Conservation (phyloP, 768 basidiomycete species). For the Tricholoma matsutake region DNA sequence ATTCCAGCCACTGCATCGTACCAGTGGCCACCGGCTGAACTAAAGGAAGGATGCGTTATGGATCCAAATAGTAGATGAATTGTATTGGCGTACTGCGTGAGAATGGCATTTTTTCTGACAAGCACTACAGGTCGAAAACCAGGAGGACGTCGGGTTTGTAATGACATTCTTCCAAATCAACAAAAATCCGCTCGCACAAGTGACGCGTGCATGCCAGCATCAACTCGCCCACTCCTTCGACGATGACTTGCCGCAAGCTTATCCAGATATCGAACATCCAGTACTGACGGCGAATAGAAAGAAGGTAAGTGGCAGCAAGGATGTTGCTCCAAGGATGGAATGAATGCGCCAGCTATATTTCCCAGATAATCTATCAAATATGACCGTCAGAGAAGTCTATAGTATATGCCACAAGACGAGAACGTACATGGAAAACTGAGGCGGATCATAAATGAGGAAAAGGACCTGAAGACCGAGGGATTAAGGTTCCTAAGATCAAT, state of each 20-base stretch:
- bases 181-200: too few relatives aligned
- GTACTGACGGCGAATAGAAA: conserved; percentile 35
- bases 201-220: conserved; percentile 25
- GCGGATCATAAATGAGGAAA: conserved; percentile 28
- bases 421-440: conserved; percentile 23
- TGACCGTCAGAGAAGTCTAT: background rate
- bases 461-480: conserved; percentile 15
- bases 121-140: conserved; percentile 57
- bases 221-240: conserved; percentile 36
- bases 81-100: conserved; percentile 34
- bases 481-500: conserved; percentile 22
- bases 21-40: conserved; percentile 27
- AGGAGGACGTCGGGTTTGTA: background rate
- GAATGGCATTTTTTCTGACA: conserved; percentile 62
- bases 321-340: conserved; percentile 22
- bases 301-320: conserved; percentile 25
- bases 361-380: conserved; percentile 17
- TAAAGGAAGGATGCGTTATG: conserved; percentile 8
- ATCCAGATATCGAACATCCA: conserved; percentile 1
- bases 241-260: background rate
- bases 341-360: conserved; percentile 32
- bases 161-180: too few relatives aligned
- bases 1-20: conserved; percentile 32
- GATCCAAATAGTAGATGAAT: background rate
- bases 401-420: background rate